Evolutionary conservation across 2,329 filamentous ascomycete species (phyloP).

Genomic region (Botrytis fabae): DNA sequence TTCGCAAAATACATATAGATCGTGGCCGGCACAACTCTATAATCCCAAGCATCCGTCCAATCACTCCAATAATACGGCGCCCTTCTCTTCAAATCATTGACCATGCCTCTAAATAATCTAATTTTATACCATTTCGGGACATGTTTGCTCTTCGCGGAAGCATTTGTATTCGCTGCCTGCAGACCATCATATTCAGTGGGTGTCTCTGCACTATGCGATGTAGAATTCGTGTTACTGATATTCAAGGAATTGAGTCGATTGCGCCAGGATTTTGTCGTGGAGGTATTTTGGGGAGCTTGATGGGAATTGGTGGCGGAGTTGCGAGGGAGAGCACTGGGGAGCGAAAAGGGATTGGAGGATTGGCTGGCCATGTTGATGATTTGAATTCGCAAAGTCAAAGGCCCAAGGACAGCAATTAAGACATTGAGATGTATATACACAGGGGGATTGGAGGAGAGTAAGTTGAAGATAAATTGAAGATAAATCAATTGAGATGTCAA

Average conservation of each 20-base stretch:
- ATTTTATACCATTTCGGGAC: constrained; percentile 68
- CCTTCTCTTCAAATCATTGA: constrained; percentile 72
- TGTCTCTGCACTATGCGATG: background rate
- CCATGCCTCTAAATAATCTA: constrained; percentile 74
- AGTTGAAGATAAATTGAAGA: background rate
- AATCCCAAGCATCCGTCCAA: constrained; percentile 87
- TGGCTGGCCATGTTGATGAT: constrained; percentile 13
- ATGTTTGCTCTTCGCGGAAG: constrained; percentile 29
- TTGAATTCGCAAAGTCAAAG: background rate
- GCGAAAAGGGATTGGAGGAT: constrained; percentile 27
- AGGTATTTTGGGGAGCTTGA: background rate
- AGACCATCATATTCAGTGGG: constrained; percentile 20
- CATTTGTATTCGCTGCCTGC: constrained; percentile 25
- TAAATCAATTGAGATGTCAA: background rate
- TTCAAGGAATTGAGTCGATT: constrained; percentile 17
- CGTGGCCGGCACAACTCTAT: constrained; percentile 82
- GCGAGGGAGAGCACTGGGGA: constrained; percentile 31
- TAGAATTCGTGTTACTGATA: background rate
- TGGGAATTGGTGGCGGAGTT: constrained; percentile 18
- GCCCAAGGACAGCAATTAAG: background rate
- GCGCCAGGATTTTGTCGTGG: constrained; percentile 14
- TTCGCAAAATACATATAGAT: constrained; percentile 96
- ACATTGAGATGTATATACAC: constrained; percentile 2
- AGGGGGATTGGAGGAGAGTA: background rate
- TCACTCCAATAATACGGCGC: constrained; percentile 79